phyloP scores from a whole-genome alignment of 1,284 basidiomycete species.

The Thelephora terrestris region DNA sequence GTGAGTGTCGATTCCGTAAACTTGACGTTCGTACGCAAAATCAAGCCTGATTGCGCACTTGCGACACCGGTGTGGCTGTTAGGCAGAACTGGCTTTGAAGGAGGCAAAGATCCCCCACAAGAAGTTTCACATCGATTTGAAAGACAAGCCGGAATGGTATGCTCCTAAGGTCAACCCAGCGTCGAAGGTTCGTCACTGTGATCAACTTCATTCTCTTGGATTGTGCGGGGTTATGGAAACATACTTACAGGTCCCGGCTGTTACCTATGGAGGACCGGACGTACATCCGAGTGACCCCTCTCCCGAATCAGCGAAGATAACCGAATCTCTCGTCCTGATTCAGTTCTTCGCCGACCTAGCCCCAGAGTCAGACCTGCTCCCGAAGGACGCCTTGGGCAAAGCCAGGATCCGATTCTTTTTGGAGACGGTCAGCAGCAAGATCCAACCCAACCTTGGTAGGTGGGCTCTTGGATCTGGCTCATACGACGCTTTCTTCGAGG shows the following conservation, averaged over 20 bases:
- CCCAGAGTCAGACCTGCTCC: conserved; percentile 36
- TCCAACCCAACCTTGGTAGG: conserved; percentile 25
- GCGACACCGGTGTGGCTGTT: neutral
- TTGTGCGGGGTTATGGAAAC: neutral
- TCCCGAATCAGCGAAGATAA: conserved; percentile 44
- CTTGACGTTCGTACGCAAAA: no score
- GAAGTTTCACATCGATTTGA: conserved; percentile 42
- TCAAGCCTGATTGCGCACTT: neutral
- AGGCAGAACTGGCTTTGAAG: conserved; percentile 49
- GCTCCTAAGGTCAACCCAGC: conserved; percentile 50
- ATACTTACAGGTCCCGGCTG: conserved; percentile 31
- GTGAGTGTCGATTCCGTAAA: conserved; percentile 18
- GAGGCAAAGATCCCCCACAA: conserved; percentile 42
- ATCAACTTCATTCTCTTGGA: neutral
- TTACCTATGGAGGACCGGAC: conserved; percentile 50
- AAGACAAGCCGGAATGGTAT: conserved; percentile 59
- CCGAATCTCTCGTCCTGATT: conserved; percentile 51
- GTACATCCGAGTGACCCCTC: conserved; percentile 42
- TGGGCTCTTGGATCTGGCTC: conserved; percentile 9
- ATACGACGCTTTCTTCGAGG: conserved; percentile 14
- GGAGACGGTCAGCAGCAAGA: conserved; percentile 35
- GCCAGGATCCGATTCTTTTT: conserved; percentile 54
- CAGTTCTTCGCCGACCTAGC: conserved; percentile 52
- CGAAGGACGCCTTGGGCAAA: conserved; percentile 41
- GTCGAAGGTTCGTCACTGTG: conserved; percentile 38